Evolutionary conservation across 768 basidiomycete species (phyloP).

Genomic region (Collybia sp.): DNA sequence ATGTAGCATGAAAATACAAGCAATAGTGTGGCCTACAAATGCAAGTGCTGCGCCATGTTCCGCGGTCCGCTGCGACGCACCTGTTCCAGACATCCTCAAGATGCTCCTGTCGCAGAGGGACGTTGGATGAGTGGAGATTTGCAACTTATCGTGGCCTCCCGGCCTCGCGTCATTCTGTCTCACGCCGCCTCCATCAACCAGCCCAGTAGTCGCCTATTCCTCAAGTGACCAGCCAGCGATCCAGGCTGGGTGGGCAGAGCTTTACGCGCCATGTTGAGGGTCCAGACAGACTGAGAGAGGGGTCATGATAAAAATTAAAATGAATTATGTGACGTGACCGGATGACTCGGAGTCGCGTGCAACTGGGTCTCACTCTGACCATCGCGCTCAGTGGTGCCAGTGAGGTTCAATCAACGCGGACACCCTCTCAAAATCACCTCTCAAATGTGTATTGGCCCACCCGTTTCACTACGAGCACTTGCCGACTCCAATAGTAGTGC

Average conservation of each 20-base stretch:
- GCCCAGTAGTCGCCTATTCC: conserved; percentile 67
- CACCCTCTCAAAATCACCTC: too few species aligned
- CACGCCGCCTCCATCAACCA: conserved; percentile 95
- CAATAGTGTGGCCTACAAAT: neutral
- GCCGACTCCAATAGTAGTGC: too few species aligned
- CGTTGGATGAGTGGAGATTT: neutral
- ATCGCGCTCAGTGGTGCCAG: too few species aligned
- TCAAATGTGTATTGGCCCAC: too few species aligned
- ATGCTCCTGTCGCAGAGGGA: conserved; percentile 29
- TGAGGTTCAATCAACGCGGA: too few species aligned
- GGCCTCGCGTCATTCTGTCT: conserved; percentile 82
- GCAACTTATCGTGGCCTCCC: conserved; percentile 13
- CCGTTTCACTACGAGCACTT: too few species aligned
- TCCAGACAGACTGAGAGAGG: too few species aligned
- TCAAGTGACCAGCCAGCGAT: conserved; percentile 92
- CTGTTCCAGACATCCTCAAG: conserved; percentile 65
- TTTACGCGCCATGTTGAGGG: conserved; percentile 92
- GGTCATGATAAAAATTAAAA: too few species aligned
- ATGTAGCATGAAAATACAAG: too few species aligned
- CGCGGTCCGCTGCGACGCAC: conserved; percentile 61
- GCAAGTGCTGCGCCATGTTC: neutral
- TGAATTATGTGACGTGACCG: too few species aligned
- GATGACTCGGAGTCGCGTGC: too few species aligned
- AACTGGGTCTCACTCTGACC: too few species aligned
- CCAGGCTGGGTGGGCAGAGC: conserved; percentile 97